phyloP scores from a whole-genome alignment of 2,329 filamentous ascomycete genomes.

The Verticillium tricorpus region DNA sequence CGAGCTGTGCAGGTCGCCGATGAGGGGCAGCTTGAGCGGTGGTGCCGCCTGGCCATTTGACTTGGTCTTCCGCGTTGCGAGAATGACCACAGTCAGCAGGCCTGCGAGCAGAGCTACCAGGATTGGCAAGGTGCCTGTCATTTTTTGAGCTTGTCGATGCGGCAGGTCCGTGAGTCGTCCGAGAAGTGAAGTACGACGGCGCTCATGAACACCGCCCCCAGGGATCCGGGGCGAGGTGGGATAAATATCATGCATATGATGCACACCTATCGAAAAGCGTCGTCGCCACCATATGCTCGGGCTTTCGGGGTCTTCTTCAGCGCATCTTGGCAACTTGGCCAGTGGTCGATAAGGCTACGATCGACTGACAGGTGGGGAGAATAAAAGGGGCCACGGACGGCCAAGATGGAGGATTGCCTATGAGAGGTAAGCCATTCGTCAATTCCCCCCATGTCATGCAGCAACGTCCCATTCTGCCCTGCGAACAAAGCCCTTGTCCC shows the following conservation, averaged over 20 bases:
- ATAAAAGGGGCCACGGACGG: background rate
- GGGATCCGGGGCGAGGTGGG: background rate
- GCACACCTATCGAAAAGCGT: background rate
- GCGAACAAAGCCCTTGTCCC: too few species aligned
- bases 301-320: background rate
- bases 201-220: background rate
- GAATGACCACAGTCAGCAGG: background rate
- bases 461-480: too few species aligned
- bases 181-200: background rate
- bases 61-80: background rate
- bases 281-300: background rate
- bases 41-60: background rate
- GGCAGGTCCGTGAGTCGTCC: background rate
- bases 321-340: background rate
- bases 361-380: background rate
- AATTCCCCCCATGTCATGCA: background rate
- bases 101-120: background rate
- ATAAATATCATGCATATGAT: background rate
- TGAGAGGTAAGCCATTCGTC: background rate
- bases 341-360: background rate
- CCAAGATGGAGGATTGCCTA: background rate
- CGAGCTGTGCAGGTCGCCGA: conserved; percentile 15
- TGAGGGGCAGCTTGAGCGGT: conserved; percentile 13
- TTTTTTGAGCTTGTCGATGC: background rate
- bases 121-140: background rate